Evolutionary conservation across 768 basidiomycete genomes (phyloP), one percentile per base, ranked within the genome.

Genomic region (Hygrophorus russula): DNA sequence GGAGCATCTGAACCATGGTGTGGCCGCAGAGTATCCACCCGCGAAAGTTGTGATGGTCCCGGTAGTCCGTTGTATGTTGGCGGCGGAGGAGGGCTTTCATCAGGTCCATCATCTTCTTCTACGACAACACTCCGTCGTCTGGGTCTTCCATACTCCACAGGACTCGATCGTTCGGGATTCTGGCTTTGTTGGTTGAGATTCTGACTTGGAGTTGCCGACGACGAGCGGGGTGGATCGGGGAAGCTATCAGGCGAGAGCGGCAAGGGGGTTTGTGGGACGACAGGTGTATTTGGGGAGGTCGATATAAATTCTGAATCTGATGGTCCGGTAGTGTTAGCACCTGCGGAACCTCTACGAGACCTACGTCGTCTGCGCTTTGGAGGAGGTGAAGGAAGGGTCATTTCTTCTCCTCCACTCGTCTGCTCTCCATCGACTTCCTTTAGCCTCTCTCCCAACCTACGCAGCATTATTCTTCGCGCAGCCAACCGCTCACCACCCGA

Each of bases 401-500:
- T 51, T 24, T 81, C 80, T 50, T 83, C 82, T 28, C 69, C 69
- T 24, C 71, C 77, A 49, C 75, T 80, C 1, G 66, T 74, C 46
- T 72, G 70, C 36, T 79, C 80, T 18, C 71, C 69, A 48, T 86
- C 82, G 1, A 74, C 67, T 51, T 81, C 80, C 45, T 78, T 73
- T 30, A 73, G 60, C 43, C 74, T 65, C 24, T 76, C 73, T n/a
- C 71, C 73, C 13, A 88, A 63, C 8, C 76, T 69, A 42, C 68
- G 74, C 31, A 86, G 66, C 66, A 89, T 70, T 41, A 78, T 67
- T 51, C 76, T 73, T 34, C 87, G 73, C 10, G 81, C 85, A 20
- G 76, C 82, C 24, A 71, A 70, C 28, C 87, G 78, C 53, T 88
- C 87, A 20, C 82, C 85, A 5, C 85, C 87, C 1, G 86, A 74